Evolutionary conservation across 2,329 filamentous ascomycete species (phyloP), one percentile per base, ranked within the genome.

Genomic region (Stemphylium vesicarium): DNA sequence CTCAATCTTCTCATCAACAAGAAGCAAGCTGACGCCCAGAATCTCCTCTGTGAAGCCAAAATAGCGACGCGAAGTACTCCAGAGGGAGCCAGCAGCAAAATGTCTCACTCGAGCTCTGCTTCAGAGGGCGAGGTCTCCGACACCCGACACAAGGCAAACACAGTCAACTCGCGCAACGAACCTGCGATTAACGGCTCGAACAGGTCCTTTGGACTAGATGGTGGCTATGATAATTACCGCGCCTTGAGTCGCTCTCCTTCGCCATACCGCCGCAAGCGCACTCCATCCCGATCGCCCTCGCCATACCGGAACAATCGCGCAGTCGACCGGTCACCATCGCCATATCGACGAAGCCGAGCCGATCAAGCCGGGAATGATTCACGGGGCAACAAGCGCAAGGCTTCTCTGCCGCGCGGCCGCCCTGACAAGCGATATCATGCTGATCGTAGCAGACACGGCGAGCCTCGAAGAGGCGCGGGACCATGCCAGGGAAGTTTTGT

Each of bases 391-490:
- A 74, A 73, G 60, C 70, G 70, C 61, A 72, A 71, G 48, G 87
- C 85, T 55, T 69, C 69, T 10, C 65, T 64, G 32, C 63, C 66
- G 13, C 69, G 64, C 40, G 61, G 62, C 41, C 66, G 70, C 20
- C 64, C 66, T 35, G 84, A 84, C 67, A 93, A 93, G 77, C 84
- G 90, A 63, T 75, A 81, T 45, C 60, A 66, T 53, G 62, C 63
- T 62, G 67, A 71, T 65, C 65, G 60, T 47, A 57, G 53, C 50
- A 69, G 69, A 75, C 70, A 79, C 80, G 57, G 75, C 81, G 87
- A 90, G 64, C 76, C 83, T 36, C 81, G 87, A 69, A 85, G 85
- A 86, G 84, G 64, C 78, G 83, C 31, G 12, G 53, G 40, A 5
- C 53, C 46, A 4, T 38, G 45, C 20, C 56, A 48, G 29, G 36